phyloP scores from a whole-genome alignment of 1,284 basidiomycete genomes.

The Rhizopogon parksii region DNA sequence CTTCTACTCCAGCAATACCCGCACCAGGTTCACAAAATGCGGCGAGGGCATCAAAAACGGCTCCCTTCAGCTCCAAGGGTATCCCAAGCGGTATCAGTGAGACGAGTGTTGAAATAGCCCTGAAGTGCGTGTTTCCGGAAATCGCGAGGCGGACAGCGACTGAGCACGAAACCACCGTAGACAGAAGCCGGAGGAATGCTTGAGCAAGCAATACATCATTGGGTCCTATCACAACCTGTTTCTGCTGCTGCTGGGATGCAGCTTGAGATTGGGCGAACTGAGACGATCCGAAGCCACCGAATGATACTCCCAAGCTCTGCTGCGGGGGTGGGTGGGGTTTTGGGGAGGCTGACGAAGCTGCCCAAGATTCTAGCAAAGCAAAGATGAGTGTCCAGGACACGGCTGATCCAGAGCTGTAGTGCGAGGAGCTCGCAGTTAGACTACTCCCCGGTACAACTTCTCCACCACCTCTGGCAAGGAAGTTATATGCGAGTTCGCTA shows the following conservation, averaged over 20 bases:
- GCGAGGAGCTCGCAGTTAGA: slow-evolving; percentile 23
- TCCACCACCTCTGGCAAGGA: slow-evolving; percentile 62
- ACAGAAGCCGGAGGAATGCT: slow-evolving; percentile 76
- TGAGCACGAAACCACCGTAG: slow-evolving; percentile 75
- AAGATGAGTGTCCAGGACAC: slow-evolving; percentile 50
- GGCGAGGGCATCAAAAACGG: slow-evolving; percentile 76
- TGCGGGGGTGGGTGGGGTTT: slow-evolving; percentile 22
- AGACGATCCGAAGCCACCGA: slow-evolving; percentile 28
- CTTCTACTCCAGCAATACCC: slow-evolving; percentile 66
- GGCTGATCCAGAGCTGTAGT: slow-evolving; percentile 28
- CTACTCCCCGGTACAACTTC: slow-evolving; percentile 56
- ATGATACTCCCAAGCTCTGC: slow-evolving; percentile 19
- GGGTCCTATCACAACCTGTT: slow-evolving; percentile 53
- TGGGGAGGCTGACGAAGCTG: slow-evolving; percentile 25
- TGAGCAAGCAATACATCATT: slow-evolving; percentile 77
- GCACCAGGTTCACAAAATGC: slow-evolving; percentile 80
- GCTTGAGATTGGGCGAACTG: slow-evolving; percentile 13
- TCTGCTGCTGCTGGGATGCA: slow-evolving; percentile 27
- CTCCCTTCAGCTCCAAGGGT: slow-evolving; percentile 88
- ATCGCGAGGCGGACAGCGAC: slow-evolving; percentile 75
- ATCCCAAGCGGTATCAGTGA: slow-evolving; percentile 75
- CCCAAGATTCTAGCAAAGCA: slow-evolving; percentile 48
- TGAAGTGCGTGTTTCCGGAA: slow-evolving; percentile 70
- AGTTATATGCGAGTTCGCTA: slow-evolving; percentile 81
- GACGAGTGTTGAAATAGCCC: slow-evolving; percentile 74